Evolutionary conservation across 805 yeast genomes (phyloP).

Genomic region (Cyberlindnera xylosilytica): DNA sequence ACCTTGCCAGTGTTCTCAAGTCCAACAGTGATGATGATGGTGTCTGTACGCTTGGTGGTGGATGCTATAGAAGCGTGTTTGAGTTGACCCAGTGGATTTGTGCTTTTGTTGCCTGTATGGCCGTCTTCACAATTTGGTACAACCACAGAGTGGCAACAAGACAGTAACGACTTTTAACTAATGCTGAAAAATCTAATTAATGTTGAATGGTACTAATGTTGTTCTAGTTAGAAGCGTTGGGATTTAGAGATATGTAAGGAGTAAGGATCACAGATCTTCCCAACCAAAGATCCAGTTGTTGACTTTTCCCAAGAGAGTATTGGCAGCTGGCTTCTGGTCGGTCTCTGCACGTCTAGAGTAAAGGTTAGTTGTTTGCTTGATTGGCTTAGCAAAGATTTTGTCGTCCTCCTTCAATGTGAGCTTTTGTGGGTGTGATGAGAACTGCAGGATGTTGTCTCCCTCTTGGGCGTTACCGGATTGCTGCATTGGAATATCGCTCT

Average conservation of each 20-base stretch:
- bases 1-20: constrained; percentile 56
- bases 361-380: constrained; percentile 15
- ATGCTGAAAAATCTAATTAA: too few species aligned
- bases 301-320: constrained; percentile 30
- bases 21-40: constrained; percentile 37
- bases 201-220: too few species aligned
- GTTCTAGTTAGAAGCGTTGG: too few species aligned
- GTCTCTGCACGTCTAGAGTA: constrained; percentile 29
- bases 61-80: constrained; percentile 47
- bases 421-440: constrained; percentile 19
- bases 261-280: constrained; percentile 47
- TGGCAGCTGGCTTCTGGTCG: constrained; percentile 17
- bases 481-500: constrained; percentile 21
- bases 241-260: too few species aligned
- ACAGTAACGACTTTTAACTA: neutral
- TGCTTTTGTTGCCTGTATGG: constrained; percentile 7
- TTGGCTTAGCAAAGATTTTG: constrained; percentile 33
- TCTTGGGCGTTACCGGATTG: constrained; percentile 10
- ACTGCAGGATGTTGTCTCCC: constrained; percentile 16
- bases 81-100: constrained; percentile 25
- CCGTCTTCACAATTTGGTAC: constrained; percentile 18
- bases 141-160: constrained; percentile 11
- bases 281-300: constrained; percentile 54
- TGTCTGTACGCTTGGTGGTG: constrained; percentile 41
- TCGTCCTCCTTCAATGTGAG: constrained; percentile 42